A percentile compares a stretch with the other conserved stretches of the same genome.
Conservation (phyloP, 108 stramenopile genomes). For the Epipyxis sp. region DNA sequence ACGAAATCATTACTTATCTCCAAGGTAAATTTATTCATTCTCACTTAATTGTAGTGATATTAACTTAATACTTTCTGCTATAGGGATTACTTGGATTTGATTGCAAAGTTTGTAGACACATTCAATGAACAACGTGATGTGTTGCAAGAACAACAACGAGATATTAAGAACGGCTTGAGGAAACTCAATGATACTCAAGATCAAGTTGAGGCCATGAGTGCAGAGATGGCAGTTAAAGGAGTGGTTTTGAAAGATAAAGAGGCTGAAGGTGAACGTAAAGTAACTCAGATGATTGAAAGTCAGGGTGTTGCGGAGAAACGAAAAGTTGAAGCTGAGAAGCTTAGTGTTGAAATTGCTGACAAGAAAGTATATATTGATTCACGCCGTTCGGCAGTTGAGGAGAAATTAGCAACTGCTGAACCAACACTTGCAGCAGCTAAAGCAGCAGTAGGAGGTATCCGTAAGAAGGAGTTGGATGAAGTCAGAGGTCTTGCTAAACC, state of each 20-base stretch:
- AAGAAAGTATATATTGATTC: constrained; percentile 65
- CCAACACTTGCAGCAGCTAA: constrained; percentile 86
- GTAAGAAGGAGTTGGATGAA: constrained; percentile 92
- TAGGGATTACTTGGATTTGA: constrained; percentile 92
- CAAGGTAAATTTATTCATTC: no score
- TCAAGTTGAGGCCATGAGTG: constrained; percentile 81
- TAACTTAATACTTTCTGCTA: no score
- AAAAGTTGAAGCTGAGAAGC: constrained; percentile 81
- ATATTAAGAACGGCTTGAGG: constrained; percentile 88
- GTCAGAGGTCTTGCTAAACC: constrained; percentile 83
- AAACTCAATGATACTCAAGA: constrained; percentile 87
- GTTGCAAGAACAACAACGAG: constrained; percentile 90
- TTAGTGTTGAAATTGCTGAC: constrained; percentile 74
- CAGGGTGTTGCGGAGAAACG: constrained; percentile 90
- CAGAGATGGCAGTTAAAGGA: constrained; percentile 70
- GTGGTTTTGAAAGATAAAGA: constrained; percentile 78
- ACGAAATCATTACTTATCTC: constrained; percentile 77
- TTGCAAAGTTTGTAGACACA: constrained; percentile 79
- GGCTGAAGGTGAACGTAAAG: constrained; percentile 81
- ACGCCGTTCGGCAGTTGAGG: constrained; percentile 64
- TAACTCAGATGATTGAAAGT: constrained; percentile 96
- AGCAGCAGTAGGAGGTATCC: constrained; percentile 80
- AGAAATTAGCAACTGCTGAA: constrained; percentile 89
- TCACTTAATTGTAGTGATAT: not conserved
- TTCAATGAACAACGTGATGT: constrained; percentile 66